Conservation (phyloP, 1,284 basidiomycete species). For the Neolentinus lepideus region DNA sequence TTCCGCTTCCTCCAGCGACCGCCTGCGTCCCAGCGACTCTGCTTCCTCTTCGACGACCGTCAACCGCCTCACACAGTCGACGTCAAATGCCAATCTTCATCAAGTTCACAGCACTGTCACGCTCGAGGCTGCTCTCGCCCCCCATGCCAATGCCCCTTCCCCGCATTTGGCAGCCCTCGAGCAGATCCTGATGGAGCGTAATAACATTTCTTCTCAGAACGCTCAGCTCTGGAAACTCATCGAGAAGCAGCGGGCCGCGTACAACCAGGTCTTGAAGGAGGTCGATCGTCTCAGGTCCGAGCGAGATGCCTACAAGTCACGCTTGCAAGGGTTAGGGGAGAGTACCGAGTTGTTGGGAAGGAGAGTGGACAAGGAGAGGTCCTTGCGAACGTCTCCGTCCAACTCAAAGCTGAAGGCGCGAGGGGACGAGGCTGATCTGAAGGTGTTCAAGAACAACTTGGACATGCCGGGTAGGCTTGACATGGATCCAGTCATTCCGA, state of each 20-base stretch:
- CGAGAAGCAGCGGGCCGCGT: conserved; percentile 76
- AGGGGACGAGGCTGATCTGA: conserved; percentile 11
- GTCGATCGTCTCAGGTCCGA: conserved; percentile 76
- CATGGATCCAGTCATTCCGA: not conserved
- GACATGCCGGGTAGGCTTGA: not conserved
- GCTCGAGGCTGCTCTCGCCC: conserved; percentile 46
- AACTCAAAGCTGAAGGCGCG: conserved; percentile 14
- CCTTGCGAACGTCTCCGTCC: conserved; percentile 10
- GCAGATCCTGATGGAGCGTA: conserved; percentile 68
- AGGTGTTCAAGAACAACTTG: not conserved
- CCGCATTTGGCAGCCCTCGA: conserved; percentile 66
- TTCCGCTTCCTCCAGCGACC: not conserved
- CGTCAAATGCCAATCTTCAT: not conserved
- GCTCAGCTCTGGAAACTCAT: conserved; percentile 88
- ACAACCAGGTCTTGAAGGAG: conserved; percentile 70
- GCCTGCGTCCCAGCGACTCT: not conserved
- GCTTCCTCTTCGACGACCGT: not conserved
- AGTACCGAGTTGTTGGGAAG: conserved; percentile 26
- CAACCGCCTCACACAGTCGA: not conserved
- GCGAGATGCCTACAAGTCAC: conserved; percentile 60
- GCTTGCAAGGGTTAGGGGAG: conserved; percentile 35
- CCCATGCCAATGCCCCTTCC: conserved; percentile 42
- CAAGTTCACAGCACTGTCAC: conserved; percentile 25
- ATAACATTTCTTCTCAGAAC: conserved; percentile 74
- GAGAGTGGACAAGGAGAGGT: conserved; percentile 21